phyloP scores from a whole-genome alignment of 768 basidiomycete genomes.

The Megacollybia marginata region DNA sequence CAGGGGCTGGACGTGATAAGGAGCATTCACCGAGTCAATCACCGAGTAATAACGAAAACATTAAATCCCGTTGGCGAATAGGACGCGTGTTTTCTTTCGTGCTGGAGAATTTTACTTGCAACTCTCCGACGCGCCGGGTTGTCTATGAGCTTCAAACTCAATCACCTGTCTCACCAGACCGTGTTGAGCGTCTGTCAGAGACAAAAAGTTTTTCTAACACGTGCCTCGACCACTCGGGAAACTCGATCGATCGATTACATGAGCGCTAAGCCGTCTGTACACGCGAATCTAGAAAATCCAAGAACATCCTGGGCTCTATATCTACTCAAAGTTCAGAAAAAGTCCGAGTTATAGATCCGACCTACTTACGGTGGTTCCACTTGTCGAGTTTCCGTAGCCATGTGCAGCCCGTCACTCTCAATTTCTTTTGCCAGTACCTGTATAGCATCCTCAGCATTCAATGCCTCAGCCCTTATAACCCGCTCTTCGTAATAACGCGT shows the following conservation, averaged over 20 bases:
- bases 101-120: too few relatives aligned
- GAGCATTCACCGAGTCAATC: slow-evolving; percentile 32
- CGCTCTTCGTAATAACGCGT: slow-evolving; percentile 50
- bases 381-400: slow-evolving; percentile 18
- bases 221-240: not conserved
- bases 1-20: slow-evolving; percentile 3
- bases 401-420: slow-evolving; percentile 53
- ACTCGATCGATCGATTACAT: slow-evolving; percentile 21
- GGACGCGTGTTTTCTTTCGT: too few relatives aligned
- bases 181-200: too few relatives aligned
- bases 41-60: slow-evolving; percentile 19
- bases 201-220: too few relatives aligned
- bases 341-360: slow-evolving; percentile 9
- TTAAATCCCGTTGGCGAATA: too few relatives aligned
- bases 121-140: too few relatives aligned
- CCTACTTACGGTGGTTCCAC: slow-evolving; percentile 39
- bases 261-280: slow-evolving; percentile 44
- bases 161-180: too few relatives aligned
- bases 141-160: too few relatives aligned
- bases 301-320: slow-evolving; percentile 38
- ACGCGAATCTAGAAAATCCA: slow-evolving; percentile 51
- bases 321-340: slow-evolving; percentile 23
- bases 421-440: slow-evolving; percentile 52
- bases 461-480: slow-evolving; percentile 32
- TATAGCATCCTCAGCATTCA: slow-evolving; percentile 49